Evolutionary conservation across 2,329 filamentous ascomycete genomes (phyloP).

Genomic region (Remersonia thermophila): DNA sequence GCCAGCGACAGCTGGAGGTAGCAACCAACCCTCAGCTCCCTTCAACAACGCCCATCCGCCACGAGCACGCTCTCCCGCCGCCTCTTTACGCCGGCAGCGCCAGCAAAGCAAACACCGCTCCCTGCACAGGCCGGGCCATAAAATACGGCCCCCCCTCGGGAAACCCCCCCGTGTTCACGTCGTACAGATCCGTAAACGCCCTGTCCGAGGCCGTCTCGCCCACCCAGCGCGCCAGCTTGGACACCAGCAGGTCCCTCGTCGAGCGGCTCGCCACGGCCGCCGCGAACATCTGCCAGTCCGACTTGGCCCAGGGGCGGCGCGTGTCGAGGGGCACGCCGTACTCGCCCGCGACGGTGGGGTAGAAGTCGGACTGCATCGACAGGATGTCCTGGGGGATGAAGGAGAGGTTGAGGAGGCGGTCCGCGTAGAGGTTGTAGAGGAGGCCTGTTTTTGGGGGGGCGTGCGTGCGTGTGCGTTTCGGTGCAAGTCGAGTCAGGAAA

Average conservation of each 20-base stretch:
- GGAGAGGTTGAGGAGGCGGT: slow-evolving; percentile 64
- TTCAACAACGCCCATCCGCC: too few species aligned
- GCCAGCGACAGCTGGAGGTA: too few species aligned
- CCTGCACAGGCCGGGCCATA: slow-evolving; percentile 66
- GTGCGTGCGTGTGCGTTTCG: too few species aligned
- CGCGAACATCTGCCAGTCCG: slow-evolving; percentile 77
- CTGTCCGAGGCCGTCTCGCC: slow-evolving; percentile 58
- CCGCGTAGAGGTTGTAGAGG: slow-evolving; percentile 74
- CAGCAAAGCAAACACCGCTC: slow-evolving; percentile 69
- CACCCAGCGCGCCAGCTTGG: slow-evolving; percentile 60
- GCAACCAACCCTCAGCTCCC: too few species aligned
- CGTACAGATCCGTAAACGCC: slow-evolving; percentile 66
- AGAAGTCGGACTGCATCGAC: slow-evolving; percentile 65
- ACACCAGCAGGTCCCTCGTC: slow-evolving; percentile 54
- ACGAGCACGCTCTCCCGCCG: too few species aligned
- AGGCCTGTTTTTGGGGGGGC: slow-evolving; percentile 26
- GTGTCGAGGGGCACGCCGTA: slow-evolving; percentile 78
- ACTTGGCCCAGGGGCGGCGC: slow-evolving; percentile 71
- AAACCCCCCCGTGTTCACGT: slow-evolving; percentile 56
- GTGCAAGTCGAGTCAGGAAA: too few species aligned
- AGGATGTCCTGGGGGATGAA: slow-evolving; percentile 66
- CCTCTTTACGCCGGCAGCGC: slow-evolving; percentile 38
- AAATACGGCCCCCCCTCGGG: slow-evolving; percentile 47
- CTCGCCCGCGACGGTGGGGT: slow-evolving; percentile 55
- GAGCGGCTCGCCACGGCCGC: slow-evolving; percentile 57